Evolutionary conservation across 2,329 filamentous ascomycete species (phyloP).

Genomic region (Verticillium tricorpus): DNA sequence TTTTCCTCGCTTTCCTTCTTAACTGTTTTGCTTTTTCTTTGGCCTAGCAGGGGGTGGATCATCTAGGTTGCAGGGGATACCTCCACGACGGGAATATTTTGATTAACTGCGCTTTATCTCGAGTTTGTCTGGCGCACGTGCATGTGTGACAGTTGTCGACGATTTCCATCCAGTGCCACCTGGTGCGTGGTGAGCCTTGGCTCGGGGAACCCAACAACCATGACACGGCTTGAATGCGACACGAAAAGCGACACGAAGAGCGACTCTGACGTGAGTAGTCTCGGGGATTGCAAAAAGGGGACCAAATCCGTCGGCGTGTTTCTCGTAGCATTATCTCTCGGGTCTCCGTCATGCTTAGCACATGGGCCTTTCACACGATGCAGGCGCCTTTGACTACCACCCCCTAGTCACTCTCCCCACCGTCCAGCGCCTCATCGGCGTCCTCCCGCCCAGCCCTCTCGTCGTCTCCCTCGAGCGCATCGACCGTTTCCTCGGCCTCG

Average conservation of each 20-base stretch:
- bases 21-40: conserved; percentile 10
- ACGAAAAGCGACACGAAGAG: no score
- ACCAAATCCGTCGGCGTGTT: no score
- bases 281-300: no score
- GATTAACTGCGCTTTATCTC: background rate
- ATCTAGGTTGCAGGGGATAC: conserved; percentile 10
- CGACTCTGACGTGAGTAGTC: no score
- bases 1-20: conserved; percentile 7
- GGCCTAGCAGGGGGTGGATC: background rate
- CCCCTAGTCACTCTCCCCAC: conserved; percentile 52
- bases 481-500: conserved; percentile 50
- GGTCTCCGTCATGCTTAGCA: no score
- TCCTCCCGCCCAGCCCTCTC: conserved; percentile 43
- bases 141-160: background rate
- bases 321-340: no score
- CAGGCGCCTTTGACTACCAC: no score
- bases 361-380: no score
- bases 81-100: conserved; percentile 1
- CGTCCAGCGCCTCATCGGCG: conserved; percentile 59
- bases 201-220: no score
- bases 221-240: no score
- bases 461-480: conserved; percentile 45
- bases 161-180: no score
- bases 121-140: background rate
- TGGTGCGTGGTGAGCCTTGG: background rate